Evolutionary conservation across 305 asterid genomes (phyloP).

Genomic region (Striga hermonthica): DNA sequence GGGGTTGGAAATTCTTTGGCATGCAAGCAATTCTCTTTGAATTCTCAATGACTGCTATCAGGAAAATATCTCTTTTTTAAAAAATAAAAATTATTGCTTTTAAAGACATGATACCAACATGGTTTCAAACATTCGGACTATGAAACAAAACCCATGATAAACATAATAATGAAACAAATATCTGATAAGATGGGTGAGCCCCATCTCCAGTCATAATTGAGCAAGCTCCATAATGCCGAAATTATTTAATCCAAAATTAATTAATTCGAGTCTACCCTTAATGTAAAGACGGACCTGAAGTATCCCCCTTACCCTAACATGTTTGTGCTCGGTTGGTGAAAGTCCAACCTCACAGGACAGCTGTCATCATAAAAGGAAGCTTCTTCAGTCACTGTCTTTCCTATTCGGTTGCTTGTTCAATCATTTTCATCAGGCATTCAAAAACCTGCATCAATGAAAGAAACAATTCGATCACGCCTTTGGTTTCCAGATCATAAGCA

Average conservation of each 20-base stretch:
- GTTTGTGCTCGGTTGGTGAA: slow-evolving; percentile 30
- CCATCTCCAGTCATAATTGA: slow-evolving; percentile 14
- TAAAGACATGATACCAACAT: background rate
- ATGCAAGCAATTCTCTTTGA: slow-evolving; percentile 10
- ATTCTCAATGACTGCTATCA: slow-evolving; percentile 5
- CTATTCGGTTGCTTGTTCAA: background rate
- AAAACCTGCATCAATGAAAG: slow-evolving; percentile 30
- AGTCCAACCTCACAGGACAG: slow-evolving; percentile 27
- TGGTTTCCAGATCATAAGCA: slow-evolving; percentile 22
- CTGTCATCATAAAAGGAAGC: slow-evolving; percentile 30
- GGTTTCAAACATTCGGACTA: background rate
- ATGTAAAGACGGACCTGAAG: slow-evolving; percentile 1
- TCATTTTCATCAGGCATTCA: slow-evolving; percentile 17
- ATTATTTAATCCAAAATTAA: slow-evolving; percentile 9
- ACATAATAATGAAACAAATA: background rate
- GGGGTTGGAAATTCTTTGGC: slow-evolving; percentile 25
- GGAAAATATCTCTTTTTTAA: slow-evolving; percentile 8
- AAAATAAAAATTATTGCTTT: background rate
- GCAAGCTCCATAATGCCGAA: slow-evolving; percentile 7
- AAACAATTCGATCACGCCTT: slow-evolving; percentile 29
- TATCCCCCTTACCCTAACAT: slow-evolving; percentile 28
- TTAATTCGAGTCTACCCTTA: slow-evolving; percentile 15
- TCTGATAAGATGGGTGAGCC: background rate
- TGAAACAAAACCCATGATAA: background rate
- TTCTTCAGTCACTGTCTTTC: slow-evolving; percentile 32